Evolutionary conservation across 2,329 filamentous ascomycete species (phyloP), one percentile per base, ranked within the genome.

Genomic region (Venturia asperata): DNA sequence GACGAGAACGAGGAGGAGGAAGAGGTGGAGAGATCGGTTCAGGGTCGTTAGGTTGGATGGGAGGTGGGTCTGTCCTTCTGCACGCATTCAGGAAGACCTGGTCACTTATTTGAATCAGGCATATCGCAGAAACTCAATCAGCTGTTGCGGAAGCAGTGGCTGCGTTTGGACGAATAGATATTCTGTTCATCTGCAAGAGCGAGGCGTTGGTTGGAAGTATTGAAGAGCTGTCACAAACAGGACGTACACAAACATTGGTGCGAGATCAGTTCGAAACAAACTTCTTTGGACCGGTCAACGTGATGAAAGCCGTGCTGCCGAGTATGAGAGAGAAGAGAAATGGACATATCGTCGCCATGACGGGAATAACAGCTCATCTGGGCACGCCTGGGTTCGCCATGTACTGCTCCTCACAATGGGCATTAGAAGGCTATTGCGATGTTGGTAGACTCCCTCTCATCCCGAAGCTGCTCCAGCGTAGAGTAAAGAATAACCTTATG

Each of bases 231-330:
- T 87, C 88, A 0, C 88, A 90, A 39, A 87, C 83, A 30, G 82
- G 83, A 5, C 83, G 86, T 55, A 92, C 91, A 1, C 83, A 88
- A 70, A 91, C 88, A 66, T 83, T 97, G 21, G 88, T 95, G 43
- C 86, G 90, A 67, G 90, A 96, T 72, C 93, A 97, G 74, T 97
- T 97, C 74, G 93, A 97, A 75, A 87, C 87, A 68, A 91, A 96
- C 71, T 97, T 95, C 80, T 97, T 97, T 76, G 91, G 91, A 0
- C 92, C 95, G 66, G 88, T 97, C 75, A 97, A 97, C 77, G 91
- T 96, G 74, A 95, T 97, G 79, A 95, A 94, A 75, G 90, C 92
- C 17, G 83, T 87, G 1, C 81, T 99, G 27, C 92, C 93, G 0
- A 83, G 87, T 64, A 87, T 97, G 75, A 84, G 94, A 55, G 81